A percentile compares a stretch with the other conserved stretches of the same genome.
phyloP scores from a whole-genome alignment of 495 filamentous ascomycete genomes.

The Neurospora sp. region DNA sequence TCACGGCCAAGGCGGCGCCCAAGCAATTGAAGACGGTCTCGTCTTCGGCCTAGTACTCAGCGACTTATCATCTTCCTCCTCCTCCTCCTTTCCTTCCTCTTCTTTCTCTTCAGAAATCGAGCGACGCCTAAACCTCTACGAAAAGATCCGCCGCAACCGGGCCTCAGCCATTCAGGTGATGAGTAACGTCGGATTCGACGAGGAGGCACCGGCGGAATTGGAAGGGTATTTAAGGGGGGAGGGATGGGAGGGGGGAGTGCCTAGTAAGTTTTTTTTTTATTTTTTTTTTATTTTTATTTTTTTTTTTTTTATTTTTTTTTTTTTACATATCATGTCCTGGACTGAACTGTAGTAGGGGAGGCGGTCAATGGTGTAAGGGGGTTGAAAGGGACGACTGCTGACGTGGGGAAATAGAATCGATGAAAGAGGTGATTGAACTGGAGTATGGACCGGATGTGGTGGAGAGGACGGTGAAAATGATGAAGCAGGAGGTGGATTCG shows the following conservation, averaged over 20 bases:
- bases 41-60: constrained; percentile 27
- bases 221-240: constrained; percentile 5
- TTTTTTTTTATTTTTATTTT: too few relatives aligned
- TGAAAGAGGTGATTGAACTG: constrained; percentile 9
- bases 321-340: too few relatives aligned
- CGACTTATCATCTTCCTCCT: neutral
- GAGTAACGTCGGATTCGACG: constrained; percentile 20
- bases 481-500: constrained; percentile 5
- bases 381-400: neutral
- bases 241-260: constrained; percentile 4
- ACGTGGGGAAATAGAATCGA: neutral
- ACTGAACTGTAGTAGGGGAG: too few relatives aligned
- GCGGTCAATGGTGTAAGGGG: neutral
- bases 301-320: too few relatives aligned
- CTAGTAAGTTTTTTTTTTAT: neutral
- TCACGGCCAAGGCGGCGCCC: constrained; percentile 37
- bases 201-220: constrained; percentile 6
- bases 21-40: constrained; percentile 36
- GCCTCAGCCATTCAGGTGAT: constrained; percentile 44
- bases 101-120: constrained; percentile 19
- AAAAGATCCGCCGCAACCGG: constrained; percentile 38
- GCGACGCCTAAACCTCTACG: constrained; percentile 39
- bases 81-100: neutral
- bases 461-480: constrained; percentile 1
- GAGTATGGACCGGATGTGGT: constrained; percentile 16